Evolutionary conservation across 2,329 filamentous ascomycete species (phyloP), one percentile per base, ranked within the genome.

Genomic region (Talaromyces sp.): DNA sequence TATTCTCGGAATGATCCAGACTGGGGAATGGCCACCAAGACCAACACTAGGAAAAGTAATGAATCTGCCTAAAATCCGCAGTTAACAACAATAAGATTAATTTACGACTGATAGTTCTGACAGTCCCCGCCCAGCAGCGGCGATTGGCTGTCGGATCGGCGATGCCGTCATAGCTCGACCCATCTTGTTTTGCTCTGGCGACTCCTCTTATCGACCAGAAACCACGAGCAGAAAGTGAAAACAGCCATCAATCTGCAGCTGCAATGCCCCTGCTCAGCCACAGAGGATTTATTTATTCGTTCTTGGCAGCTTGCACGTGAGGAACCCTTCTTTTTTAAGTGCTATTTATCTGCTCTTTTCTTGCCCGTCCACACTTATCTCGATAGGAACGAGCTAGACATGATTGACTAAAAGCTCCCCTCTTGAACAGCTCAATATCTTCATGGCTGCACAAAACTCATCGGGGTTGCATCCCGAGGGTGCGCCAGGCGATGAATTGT

Each of bases 361-460:
- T 47, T 47, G 23, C 23, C 44, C 23, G 18, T 47, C 44, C 10
- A 10, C 10, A 10, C 23, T 3, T 10, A 4, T 47, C 44, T 27
- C 44, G 18, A 47, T 18, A 18, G 23, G 18, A 47, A 47, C 44
- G 23, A 18, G n/a, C 42, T n/a, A 18, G 23, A 47, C 44, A 47
- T 47, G 44, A 47, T 27, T 23, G 50, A 53, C 28, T 28, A 31
- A n/a, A 33, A 9, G 16, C 1, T 31, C 6, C 10, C 28, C 5
- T 7, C 5, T 16, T 52, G 50, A 7, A 10, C 30, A 31, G 50
- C 50, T 31, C 10, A 23, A 53, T 18, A 30, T 53, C 28, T 53
- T 53, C 30, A 62, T 62, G 61, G 51, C 61, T 33, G 27, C 52
- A 31, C 27, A 42, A 23, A 34, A 40, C 28, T 23, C 31, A n/a